Base-by-base conservation (phyloP, 352 stramenopile genomes). In the Phytopythium litorale region DNA sequence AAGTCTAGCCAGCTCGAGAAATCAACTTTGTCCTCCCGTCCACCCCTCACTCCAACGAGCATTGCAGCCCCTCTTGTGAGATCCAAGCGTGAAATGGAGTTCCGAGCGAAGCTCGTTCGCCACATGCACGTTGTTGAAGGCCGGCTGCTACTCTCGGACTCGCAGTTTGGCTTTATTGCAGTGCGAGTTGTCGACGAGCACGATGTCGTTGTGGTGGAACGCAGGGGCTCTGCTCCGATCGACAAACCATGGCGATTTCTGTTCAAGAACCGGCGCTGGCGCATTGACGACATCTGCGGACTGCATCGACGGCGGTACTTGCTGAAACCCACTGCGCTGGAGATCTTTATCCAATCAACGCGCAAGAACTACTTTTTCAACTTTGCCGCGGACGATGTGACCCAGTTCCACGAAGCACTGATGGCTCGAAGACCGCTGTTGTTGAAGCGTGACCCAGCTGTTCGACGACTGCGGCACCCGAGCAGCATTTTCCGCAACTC, bases 311-410 rank as follows among this genome's bases (percentile, higher is more conserved):
- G 87, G 13, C 78, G 87, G n/a, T 96, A 92, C 61, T 66, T 96
- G 56, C 71, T 96, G 37, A 92, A 92, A 51, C 73, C 83, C 0
- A 92, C 79, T 9, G 87, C 87, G 1, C 60, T 96, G 43, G 87
- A 96, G 63, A 66, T 94, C 53, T 94, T 93, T 65, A 81, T 94
- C 58, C 72, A 78, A n/a, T 92, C 81, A 16, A 91, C 72, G 12
- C 79, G 81, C n/a, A 92, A 92, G 53, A 93, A 90, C 53, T 93
- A 91, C 59, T 92, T 96, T 53, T 93, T 96, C 62, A 90, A 84
- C 64, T 32, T 94, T n/a, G 33, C 60, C 0, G 72, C 74, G 30
- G 73, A 81, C 25, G 77, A 91, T 52, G 64, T 92, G 19, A 49
- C 64, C 0, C 33, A 65, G n/a, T 88, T 93, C 50, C 80, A 93